phyloP scores from a whole-genome alignment of 768 basidiomycete species.

The Auricularia sp. region DNA sequence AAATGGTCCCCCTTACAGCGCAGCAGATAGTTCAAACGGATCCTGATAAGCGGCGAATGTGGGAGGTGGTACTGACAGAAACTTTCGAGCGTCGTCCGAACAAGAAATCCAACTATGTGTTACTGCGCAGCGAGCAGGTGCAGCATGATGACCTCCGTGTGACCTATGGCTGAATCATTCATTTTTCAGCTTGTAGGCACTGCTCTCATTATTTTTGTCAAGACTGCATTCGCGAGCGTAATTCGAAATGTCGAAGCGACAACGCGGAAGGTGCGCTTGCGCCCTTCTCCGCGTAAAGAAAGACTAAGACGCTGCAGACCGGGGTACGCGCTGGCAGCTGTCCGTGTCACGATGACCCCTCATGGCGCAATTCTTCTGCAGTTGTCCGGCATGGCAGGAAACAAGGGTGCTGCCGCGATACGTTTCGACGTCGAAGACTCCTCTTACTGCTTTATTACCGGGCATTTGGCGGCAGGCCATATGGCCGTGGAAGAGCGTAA shows the following conservation, averaged over 20 bases:
- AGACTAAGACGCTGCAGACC: constrained; percentile 37
- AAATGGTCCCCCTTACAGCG: constrained; percentile 95
- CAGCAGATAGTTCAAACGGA: constrained; percentile 95
- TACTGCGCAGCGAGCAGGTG: constrained; percentile 90
- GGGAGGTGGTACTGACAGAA: constrained; percentile 78
- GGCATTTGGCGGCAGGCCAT: constrained; percentile 95
- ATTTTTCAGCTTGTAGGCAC: constrained; percentile 79
- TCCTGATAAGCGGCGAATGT: constrained; percentile 78
- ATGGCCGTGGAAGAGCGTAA: constrained; percentile 83
- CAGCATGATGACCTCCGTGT: neutral
- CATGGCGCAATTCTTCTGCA: neutral
- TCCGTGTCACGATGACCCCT: neutral
- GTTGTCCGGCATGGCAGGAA: constrained; percentile 76
- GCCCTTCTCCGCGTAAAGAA: neutral
- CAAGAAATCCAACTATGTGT: constrained; percentile 63
- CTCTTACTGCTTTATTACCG: constrained; percentile 89
- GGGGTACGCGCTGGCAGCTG: constrained; percentile 38
- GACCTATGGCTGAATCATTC: no score
- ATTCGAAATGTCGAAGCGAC: constrained; percentile 90
- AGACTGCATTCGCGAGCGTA: constrained; percentile 60
- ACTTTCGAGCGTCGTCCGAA: constrained; percentile 63
- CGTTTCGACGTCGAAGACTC: constrained; percentile 87
- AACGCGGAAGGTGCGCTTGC: constrained; percentile 69
- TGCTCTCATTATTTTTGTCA: constrained; percentile 77
- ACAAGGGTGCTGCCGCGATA: constrained; percentile 94